Evolutionary conservation across 805 yeast genomes (phyloP).

Genomic region (Myxozyma geophila): DNA sequence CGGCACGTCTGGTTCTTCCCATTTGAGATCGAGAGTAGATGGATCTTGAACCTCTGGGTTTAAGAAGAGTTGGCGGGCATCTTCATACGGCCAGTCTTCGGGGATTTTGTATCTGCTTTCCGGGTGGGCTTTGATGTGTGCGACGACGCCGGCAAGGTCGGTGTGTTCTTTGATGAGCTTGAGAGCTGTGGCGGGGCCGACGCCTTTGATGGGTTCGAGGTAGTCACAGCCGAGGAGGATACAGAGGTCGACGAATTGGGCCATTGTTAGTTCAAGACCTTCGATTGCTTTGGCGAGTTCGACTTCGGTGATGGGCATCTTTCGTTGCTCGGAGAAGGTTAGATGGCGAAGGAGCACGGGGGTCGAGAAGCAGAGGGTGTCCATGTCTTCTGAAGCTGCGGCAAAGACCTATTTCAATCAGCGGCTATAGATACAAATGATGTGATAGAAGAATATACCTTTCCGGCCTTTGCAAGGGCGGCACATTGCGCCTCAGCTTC

Average conservation of each 20-base stretch:
- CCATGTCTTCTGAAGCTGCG: constrained; percentile 99
- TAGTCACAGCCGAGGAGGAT: constrained; percentile 96
- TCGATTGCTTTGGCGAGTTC: constrained; percentile 68
- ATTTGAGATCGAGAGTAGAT: constrained; percentile 68
- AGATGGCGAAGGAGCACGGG: constrained; percentile 83
- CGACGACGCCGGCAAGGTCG: constrained; percentile 74
- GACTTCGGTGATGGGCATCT: constrained; percentile 88
- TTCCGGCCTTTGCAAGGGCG: constrained; percentile 82
- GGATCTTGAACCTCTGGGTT: constrained; percentile 78
- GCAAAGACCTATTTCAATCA: constrained; percentile 61
- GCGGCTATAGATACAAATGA: background rate
- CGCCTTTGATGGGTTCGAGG: constrained; percentile 91
- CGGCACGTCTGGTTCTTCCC: constrained; percentile 87
- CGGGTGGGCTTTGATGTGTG: constrained; percentile 53
- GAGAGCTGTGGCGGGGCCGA: constrained; percentile 93
- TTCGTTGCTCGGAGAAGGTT: constrained; percentile 92
- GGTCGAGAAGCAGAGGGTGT: constrained; percentile 89
- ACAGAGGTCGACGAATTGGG: constrained; percentile 85
- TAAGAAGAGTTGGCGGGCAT: constrained; percentile 81
- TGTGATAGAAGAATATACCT: constrained; percentile 41
- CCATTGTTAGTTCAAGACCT: constrained; percentile 59
- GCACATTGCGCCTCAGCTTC: constrained; percentile 99
- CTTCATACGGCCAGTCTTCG: constrained; percentile 91
- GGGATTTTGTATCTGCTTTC: constrained; percentile 81
- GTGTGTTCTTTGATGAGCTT: constrained; percentile 87